Conservation (phyloP, 2,329 filamentous ascomycete genomes). For the Calonectria hongkongensis region DNA sequence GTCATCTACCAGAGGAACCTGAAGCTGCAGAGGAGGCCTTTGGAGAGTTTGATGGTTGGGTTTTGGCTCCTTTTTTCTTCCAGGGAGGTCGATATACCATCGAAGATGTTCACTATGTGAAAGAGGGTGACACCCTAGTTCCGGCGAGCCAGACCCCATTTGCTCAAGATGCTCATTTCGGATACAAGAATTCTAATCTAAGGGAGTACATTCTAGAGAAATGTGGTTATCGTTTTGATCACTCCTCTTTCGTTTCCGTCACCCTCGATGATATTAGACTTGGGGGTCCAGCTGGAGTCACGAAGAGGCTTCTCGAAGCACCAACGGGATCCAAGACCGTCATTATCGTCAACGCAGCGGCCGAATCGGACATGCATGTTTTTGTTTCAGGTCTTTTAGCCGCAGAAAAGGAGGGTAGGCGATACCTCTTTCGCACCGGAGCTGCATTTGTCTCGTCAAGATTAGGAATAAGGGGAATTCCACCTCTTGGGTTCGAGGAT, state of each 20-base stretch:
- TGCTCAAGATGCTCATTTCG: conserved; percentile 74
- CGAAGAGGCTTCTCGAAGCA: conserved; percentile 56
- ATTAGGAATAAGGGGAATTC: conserved; percentile 69
- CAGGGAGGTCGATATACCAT: conserved; percentile 76
- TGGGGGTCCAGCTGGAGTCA: conserved; percentile 54
- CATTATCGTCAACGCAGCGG: conserved; percentile 72
- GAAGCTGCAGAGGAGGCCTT: conserved; percentile 71
- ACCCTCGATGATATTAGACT: conserved; percentile 57
- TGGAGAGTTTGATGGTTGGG: conserved; percentile 70
- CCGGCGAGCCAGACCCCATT: conserved; percentile 72
- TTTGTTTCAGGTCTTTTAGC: conserved; percentile 69
- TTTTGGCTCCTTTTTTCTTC: conserved; percentile 75
- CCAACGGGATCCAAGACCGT: conserved; percentile 60
- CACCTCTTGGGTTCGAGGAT: conserved; percentile 67
- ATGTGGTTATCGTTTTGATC: conserved; percentile 57
- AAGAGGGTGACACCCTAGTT: conserved; percentile 63
- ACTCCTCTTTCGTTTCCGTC: conserved; percentile 53
- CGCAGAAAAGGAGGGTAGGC: conserved; percentile 56
- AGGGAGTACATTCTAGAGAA: conserved; percentile 72
- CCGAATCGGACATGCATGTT: conserved; percentile 73
- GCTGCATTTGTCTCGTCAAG: conserved; percentile 66
- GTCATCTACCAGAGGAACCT: conserved; percentile 74
- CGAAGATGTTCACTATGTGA: conserved; percentile 75
- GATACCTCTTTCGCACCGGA: conserved; percentile 62
- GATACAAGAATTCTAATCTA: conserved; percentile 71